Base-by-base conservation (phyloP, 805 yeast species). In the Jamesozyma gamospora region DNA sequence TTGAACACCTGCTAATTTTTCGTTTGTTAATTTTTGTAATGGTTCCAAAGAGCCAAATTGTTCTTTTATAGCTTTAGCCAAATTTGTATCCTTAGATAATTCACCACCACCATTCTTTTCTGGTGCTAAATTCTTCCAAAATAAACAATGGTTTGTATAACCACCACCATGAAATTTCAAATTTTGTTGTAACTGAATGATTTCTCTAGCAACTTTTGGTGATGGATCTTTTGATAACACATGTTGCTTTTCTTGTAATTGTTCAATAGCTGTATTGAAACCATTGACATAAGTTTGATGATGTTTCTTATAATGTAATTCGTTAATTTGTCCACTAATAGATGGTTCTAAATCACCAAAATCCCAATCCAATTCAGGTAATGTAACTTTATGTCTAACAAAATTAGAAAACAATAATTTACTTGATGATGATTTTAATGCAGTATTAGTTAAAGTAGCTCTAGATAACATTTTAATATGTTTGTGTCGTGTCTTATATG, bases 131-230 rank as follows among this genome's bases (percentile, higher is more conserved):
- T 79, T 82, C 64, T 82, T 81, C 94, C 94, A 86, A 74, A 82
- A 86, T 49, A 86, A 66, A 49, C 77, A 69, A 67, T 86, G 96
- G 76, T 86, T 86, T 57, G 79, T 68, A 69, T 70, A 83, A 25
- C 96, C 96, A 61, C 96, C 96, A 51, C 92, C 92, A 63, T 86
- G 88, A 77, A 86, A 86, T 60, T 83, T 86, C 69, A 87, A 76
- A 51, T 72, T 67, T 53, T 82, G 82, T 61, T 81, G 82, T 48
- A 84, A 68, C 49, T 70, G 74, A 30, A 55, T 40, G 53, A 80
- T 70, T 35, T 49, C 45, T 17, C 49, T 41, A 7, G 55, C 52
- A 15, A 51, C 29, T 6, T 41, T 31, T 3, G 51, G 48, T 36
- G 79, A 63, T 56, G 74, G 74, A 55, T 73, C 66, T 45, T 70